phyloP scores from a whole-genome alignment of 2,329 filamentous ascomycete species.

The Claviceps capensis region DNA sequence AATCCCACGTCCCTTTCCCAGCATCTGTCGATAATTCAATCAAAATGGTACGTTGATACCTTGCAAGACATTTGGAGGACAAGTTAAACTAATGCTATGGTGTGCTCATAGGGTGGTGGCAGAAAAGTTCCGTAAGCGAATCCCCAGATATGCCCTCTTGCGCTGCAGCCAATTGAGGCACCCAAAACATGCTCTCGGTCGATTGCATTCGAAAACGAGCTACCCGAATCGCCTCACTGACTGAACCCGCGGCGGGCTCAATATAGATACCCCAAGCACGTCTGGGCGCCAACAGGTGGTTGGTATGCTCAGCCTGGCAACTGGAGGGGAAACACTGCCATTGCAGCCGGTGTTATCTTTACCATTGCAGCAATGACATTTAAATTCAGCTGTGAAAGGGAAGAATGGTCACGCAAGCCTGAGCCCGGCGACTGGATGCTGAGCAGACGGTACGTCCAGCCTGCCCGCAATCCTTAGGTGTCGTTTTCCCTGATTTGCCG shows the following conservation, averaged over 20 bases:
- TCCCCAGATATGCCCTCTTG: not conserved
- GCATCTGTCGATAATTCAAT: slow-evolving; percentile 23
- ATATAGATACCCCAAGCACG: slow-evolving; percentile 85
- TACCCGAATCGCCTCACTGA: not conserved
- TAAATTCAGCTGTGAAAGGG: slow-evolving; percentile 60
- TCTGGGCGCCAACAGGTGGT: slow-evolving; percentile 96
- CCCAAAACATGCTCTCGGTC: slow-evolving; percentile 3
- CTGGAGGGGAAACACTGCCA: slow-evolving; percentile 84
- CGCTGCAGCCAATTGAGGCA: slow-evolving; percentile 4
- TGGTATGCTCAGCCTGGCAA: slow-evolving; percentile 94
- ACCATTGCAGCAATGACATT: slow-evolving; percentile 56
- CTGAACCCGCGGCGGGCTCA: not conserved
- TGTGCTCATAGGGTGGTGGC: slow-evolving; percentile 58
- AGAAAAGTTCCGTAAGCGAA: slow-evolving; percentile 42
- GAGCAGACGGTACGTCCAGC: slow-evolving; percentile 58
- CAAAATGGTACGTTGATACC: slow-evolving; percentile 40
- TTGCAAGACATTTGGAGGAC: not conserved
- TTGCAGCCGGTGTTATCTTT: slow-evolving; percentile 55
- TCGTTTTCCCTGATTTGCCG: too few species aligned
- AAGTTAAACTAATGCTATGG: not conserved
- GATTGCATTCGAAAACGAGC: slow-evolving; percentile 2
- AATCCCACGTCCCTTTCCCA: slow-evolving; percentile 4
- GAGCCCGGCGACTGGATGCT: slow-evolving; percentile 67
- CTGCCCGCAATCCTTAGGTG: too few species aligned
- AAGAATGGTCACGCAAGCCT: slow-evolving; percentile 62